A percentile compares a stretch with the other conserved stretches of the same genome.
Evolutionary conservation across 2,329 filamentous ascomycete species (phyloP).

Genomic region (Hymenoscyphus scutula): DNA sequence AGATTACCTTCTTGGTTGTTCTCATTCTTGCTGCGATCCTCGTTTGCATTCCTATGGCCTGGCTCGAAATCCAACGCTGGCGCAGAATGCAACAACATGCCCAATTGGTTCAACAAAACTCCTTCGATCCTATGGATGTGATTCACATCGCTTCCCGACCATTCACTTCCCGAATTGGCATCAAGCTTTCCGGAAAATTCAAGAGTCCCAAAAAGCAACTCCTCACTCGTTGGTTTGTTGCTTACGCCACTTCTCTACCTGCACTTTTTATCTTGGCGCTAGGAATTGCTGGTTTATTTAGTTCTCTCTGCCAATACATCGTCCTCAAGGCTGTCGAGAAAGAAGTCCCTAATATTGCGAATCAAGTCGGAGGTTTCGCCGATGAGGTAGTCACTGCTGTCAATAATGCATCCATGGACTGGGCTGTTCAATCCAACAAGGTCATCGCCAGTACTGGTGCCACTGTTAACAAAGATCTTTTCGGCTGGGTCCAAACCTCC

Average conservation of each 20-base stretch:
- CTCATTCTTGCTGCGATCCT: slow-evolving; percentile 69
- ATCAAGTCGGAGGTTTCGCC: slow-evolving; percentile 63
- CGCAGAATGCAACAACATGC: slow-evolving; percentile 68
- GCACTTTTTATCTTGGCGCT: slow-evolving; percentile 69
- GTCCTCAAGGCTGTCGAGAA: slow-evolving; percentile 61
- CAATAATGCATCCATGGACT: slow-evolving; percentile 62
- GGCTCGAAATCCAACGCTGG: slow-evolving; percentile 76
- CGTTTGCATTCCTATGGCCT: slow-evolving; percentile 76
- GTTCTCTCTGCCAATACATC: slow-evolving; percentile 66
- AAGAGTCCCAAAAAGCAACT: slow-evolving; percentile 61
- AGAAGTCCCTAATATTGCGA: slow-evolving; percentile 62
- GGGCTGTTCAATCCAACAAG: slow-evolving; percentile 61
- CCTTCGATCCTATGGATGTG: slow-evolving; percentile 80
- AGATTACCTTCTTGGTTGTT: slow-evolving; percentile 73
- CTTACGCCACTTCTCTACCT: slow-evolving; percentile 65
- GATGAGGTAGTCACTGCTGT: slow-evolving; percentile 61
- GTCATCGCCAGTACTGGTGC: slow-evolving; percentile 59
- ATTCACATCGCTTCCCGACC: slow-evolving; percentile 85
- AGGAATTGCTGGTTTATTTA: slow-evolving; percentile 63
- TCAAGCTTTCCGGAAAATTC: slow-evolving; percentile 67
- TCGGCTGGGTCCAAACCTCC: slow-evolving; percentile 83
- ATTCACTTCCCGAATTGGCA: slow-evolving; percentile 67
- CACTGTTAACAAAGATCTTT: slow-evolving; percentile 79
- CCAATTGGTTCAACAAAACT: slow-evolving; percentile 60
- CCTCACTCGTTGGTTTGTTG: slow-evolving; percentile 61